phyloP scores from a whole-genome alignment of 768 basidiomycete species.

The Lactifluus hygrophoroides region DNA sequence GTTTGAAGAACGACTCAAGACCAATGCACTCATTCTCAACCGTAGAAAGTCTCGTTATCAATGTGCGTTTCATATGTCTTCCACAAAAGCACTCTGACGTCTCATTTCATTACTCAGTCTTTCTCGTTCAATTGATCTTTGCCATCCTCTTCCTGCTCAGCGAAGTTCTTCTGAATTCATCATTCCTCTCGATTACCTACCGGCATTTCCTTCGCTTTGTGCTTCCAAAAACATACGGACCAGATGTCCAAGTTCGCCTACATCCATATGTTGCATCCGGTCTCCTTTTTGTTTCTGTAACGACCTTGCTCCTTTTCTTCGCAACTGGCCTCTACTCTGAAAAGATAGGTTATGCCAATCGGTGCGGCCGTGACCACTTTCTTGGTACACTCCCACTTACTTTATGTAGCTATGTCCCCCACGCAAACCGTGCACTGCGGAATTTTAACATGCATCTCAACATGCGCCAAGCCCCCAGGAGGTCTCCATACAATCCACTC shows the following conservation, averaged over 20 bases:
- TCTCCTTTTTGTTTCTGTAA: conserved; percentile 78
- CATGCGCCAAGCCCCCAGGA: conserved; percentile 71
- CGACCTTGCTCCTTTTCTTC: conserved; percentile 89
- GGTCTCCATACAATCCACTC: conserved; percentile 47
- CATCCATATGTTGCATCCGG: conserved; percentile 75
- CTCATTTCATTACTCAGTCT: conserved; percentile 41
- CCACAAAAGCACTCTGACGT: not conserved
- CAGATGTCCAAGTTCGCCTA: conserved; percentile 36
- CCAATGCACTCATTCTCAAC: conserved; percentile 76
- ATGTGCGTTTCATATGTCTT: conserved; percentile 37
- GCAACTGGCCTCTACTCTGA: conserved; percentile 94
- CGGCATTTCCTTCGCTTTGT: conserved; percentile 39
- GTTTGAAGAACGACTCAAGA: conserved; percentile 96
- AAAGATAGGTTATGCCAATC: conserved; percentile 93
- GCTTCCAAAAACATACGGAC: conserved; percentile 44
- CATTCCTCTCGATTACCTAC: conserved; percentile 59
- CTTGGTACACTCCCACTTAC: conserved; percentile 1
- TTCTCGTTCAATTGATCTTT: conserved; percentile 58
- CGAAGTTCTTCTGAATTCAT: conserved; percentile 65
- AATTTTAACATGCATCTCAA: conserved; percentile 97
- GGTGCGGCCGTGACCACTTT: conserved; percentile 44
- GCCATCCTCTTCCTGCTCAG: conserved; percentile 64
- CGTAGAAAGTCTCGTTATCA: conserved; percentile 77
- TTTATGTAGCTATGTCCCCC: conserved; percentile 78
- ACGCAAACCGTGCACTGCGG: conserved; percentile 85